Evolutionary conservation across 257 asterid species (phyloP).

Genomic region (Solanum rostratum): DNA sequence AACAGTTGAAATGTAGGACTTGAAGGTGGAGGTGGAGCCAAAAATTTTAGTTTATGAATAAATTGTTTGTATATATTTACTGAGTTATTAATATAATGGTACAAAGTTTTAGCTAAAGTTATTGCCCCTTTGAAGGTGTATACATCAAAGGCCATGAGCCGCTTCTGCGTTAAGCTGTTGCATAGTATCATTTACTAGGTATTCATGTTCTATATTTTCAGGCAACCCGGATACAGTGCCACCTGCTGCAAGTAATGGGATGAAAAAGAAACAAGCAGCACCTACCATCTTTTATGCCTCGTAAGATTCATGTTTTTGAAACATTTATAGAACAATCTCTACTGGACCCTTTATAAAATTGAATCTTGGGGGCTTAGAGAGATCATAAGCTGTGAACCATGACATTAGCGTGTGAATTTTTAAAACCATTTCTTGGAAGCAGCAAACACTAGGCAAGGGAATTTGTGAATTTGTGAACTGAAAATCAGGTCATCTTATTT

Average conservation of each 20-base stretch:
- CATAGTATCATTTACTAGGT: not conserved
- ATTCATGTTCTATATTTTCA: not conserved
- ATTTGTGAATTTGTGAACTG: not conserved
- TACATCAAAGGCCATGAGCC: not conserved
- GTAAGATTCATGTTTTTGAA: slow-evolving; percentile 33
- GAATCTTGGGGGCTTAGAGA: not conserved
- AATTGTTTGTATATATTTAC: not conserved
- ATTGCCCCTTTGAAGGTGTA: not conserved
- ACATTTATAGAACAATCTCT: not conserved
- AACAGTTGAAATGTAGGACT: not conserved
- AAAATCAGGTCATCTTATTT: not conserved
- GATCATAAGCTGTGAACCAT: not conserved
- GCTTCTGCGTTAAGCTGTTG: not conserved
- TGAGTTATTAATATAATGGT: not conserved
- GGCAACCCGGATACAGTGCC: slow-evolving; percentile 39
- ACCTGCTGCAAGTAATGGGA: slow-evolving; percentile 23
- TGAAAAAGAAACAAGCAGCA: slow-evolving; percentile 34
- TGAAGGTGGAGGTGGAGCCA: not conserved
- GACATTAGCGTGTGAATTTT: not conserved
- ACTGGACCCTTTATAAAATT: not conserved
- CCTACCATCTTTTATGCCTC: slow-evolving; percentile 75
- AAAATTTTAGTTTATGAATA: not conserved
- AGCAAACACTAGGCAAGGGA: not conserved
- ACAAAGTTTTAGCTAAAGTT: not conserved
- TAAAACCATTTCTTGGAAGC: not conserved